These are phyloP conservation scores for Cupressus sempervirens DNA, from an alignment of 75 land plant species.

Conservation along the genomic window DNA sequence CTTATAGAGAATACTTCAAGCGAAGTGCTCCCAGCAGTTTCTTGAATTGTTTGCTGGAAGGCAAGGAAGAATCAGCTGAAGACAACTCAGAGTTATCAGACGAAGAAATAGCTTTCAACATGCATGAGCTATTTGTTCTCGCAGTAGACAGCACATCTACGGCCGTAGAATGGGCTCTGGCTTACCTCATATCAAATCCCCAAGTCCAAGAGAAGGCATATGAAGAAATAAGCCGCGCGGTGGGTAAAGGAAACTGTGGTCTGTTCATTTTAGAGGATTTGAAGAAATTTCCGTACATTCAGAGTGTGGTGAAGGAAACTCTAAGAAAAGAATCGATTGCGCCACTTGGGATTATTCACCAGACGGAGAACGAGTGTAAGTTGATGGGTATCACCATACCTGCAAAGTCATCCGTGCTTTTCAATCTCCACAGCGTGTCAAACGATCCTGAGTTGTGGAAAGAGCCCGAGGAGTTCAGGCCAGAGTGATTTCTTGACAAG, in stretches of 20 bases:
- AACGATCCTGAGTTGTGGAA: not conserved
- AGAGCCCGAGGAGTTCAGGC: not conserved
- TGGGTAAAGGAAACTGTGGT: not conserved
- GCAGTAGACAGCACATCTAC: slow-evolving; percentile 10
- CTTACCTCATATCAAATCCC: not conserved
- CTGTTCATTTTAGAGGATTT: not conserved
- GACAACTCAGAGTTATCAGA: not conserved
- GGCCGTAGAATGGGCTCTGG: slow-evolving; percentile 8
- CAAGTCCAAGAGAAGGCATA: not conserved
- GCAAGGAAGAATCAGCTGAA: not conserved
- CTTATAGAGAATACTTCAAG: not conserved
- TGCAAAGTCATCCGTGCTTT: not conserved
- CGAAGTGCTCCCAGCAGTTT: not conserved
- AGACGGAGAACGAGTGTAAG: not conserved
- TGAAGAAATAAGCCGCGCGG: not conserved
- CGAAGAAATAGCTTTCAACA: not conserved
- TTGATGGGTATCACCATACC: not conserved
- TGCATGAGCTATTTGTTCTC: slow-evolving; percentile 4
- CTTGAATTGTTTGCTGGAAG: not conserved
- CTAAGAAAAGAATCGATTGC: slow-evolving; percentile 7
- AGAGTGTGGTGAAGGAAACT: slow-evolving; percentile 12
- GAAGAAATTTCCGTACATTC: not conserved
- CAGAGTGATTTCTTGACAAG: not conserved
- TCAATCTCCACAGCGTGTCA: not conserved
- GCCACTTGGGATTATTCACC: not conserved